phyloP scores from a whole-genome alignment of 495 filamentous ascomycete genomes.

The Hypomontagnella submonticulosa region DNA sequence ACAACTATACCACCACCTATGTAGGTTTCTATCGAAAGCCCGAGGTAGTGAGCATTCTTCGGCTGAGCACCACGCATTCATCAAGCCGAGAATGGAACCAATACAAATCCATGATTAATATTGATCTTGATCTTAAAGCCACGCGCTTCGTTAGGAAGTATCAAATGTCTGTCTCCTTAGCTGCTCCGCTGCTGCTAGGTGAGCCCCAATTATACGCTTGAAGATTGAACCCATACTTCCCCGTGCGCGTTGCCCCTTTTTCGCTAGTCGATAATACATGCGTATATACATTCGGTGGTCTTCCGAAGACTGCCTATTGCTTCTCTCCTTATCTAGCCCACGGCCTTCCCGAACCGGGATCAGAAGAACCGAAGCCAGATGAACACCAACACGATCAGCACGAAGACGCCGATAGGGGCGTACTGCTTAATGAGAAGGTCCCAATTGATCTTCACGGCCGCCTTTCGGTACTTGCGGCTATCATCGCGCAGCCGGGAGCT shows the following conservation, averaged over 20 bases:
- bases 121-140: not conserved
- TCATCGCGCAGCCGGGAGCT: conserved; percentile 87
- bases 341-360: not conserved
- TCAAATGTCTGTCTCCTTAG: not conserved
- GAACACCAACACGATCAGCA: conserved; percentile 81
- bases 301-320: not conserved
- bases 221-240: conserved; percentile 15
- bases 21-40: no score
- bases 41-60: no score
- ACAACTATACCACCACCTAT: no score
- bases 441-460: conserved; percentile 98
- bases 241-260: conserved; percentile 17
- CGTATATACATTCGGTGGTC: conserved; percentile 38
- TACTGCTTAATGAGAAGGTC: conserved; percentile 97
- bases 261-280: conserved; percentile 28
- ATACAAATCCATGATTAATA: conserved; percentile 1
- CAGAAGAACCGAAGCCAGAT: conserved; percentile 95
- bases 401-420: conserved; percentile 84
- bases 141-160: not conserved
- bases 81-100: not conserved
- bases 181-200: not conserved
- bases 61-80: no score
- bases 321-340: not conserved
- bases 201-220: conserved; percentile 13
- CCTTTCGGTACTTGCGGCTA: conserved; percentile 89